Evolutionary conservation across 2,329 filamentous ascomycete species (phyloP), one percentile per base, ranked within the genome.

Genomic region (Tolypocladium pustulatum): DNA sequence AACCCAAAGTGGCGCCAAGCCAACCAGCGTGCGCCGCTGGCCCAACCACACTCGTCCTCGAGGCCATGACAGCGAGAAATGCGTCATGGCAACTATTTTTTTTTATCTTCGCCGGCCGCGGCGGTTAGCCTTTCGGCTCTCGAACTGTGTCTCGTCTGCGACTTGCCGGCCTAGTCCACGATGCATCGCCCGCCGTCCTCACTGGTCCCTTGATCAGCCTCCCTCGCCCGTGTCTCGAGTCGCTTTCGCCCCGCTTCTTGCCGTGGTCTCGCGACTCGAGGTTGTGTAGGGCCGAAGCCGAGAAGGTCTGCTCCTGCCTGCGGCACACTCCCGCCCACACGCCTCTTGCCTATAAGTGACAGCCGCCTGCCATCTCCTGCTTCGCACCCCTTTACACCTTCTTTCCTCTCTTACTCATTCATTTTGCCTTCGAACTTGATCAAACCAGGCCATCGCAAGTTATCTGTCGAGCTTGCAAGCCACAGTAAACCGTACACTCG

Each of bases 31-130:
- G 10, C 54, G 25, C 38, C 34, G 30, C 49, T 4, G 52, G 7
- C n/a, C 57, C 59, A 58, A 59, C 57, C 52, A 53, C 46, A 13
- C 32, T 58, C 54, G 55, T 52, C 52, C 38, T 12, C 43, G 32
- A 57, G 52, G 34, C 25, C 59, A 62, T 67, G 66, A 67, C 65
- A 69, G 61, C 61, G 56, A 56, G 62, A 66, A 68, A 66, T 68
- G 66, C 66, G 66, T 68, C 67, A 69, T 66, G 52, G 58, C 62
- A n/a, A 17, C 25, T 13, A 22, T 55, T 43, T 36, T 36, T 34
- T 36, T 59, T 53, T 57, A 30, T 46, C 43, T 57, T 36, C 17
- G 34, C 27, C 25, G 2, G 13, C 25, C 56, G n/a, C 43, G 12
- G 41, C 55, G 12, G 9, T n/a, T 37, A n/a, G 2, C 56, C n/a